Conservation (phyloP, 441 rosid genomes). For the Corymbia citriodora region DNA sequence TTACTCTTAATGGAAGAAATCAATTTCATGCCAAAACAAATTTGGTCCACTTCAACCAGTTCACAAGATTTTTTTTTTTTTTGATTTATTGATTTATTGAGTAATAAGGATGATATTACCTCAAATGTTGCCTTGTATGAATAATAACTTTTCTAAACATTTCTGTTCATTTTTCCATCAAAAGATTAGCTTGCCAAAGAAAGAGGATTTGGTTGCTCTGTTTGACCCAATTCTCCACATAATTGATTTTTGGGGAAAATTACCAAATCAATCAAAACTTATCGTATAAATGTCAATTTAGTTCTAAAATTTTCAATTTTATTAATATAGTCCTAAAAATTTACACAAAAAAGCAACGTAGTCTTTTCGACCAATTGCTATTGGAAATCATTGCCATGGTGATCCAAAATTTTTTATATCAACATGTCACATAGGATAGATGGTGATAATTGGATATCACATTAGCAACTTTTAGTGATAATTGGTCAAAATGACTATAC, state of each 20-base stretch:
- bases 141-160: neutral
- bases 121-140: neutral
- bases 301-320: neutral
- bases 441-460: accelerated
- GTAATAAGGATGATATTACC: neutral
- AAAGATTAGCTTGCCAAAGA: neutral
- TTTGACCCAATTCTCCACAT: neutral
- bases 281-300: neutral
- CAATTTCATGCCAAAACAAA: neutral
- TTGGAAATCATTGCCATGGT: accelerated
- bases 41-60: neutral
- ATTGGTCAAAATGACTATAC: neutral
- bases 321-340: accelerated
- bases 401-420: neutral
- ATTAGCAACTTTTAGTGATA: neutral
- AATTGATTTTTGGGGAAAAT: neutral
- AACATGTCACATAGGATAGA: accelerated
- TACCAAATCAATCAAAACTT: neutral
- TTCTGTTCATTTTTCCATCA: neutral
- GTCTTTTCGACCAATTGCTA: accelerated
- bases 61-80: neutral
- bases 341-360: neutral
- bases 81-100: neutral
- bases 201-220: neutral
- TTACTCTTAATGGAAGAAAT: neutral